phyloP scores from a whole-genome alignment of 768 basidiomycete genomes.

The Termitomyces sp. region DNA sequence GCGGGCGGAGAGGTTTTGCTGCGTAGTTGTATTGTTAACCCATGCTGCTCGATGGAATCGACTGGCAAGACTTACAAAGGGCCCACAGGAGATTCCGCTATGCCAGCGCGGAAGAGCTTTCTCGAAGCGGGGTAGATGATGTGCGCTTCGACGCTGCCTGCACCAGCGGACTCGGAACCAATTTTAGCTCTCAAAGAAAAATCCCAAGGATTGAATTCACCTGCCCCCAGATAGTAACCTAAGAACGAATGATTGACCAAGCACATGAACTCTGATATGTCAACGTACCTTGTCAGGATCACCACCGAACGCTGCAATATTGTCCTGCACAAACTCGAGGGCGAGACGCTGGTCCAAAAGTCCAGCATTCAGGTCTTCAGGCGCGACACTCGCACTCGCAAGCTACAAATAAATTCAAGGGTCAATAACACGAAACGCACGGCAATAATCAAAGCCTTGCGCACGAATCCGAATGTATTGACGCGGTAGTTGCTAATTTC shows the following conservation, averaged over 20 bases:
- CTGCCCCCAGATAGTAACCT: constrained; percentile 52
- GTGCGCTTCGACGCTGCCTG: constrained; percentile 42
- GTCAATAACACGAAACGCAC: background rate
- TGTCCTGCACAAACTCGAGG: background rate
- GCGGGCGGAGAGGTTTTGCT: constrained; percentile 49
- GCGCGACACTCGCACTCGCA: constrained; percentile 36
- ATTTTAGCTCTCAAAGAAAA: background rate
- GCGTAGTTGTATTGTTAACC: background rate
- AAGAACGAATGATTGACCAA: background rate
- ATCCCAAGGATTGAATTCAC: background rate
- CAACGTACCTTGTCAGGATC: background rate
- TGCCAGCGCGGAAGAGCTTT: constrained; percentile 44
- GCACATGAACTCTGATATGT: background rate
- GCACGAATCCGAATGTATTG: constrained; percentile 53
- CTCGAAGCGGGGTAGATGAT: constrained; percentile 33
- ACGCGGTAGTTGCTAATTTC: constrained; percentile 46
- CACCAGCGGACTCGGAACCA: constrained; percentile 40
- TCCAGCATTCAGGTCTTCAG: constrained; percentile 52
- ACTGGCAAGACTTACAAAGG: constrained; percentile 37
- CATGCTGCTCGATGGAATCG: no score
- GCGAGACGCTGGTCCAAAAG: constrained; percentile 47
- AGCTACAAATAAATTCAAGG: constrained; percentile 23
- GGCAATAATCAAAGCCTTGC: constrained; percentile 4
- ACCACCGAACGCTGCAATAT: background rate
- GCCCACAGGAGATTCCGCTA: constrained; percentile 48